Evolutionary conservation across 129 eudicot genomes (phyloP), one percentile per base, ranked within the genome.

Genomic region (Dittrichia graveolens): DNA sequence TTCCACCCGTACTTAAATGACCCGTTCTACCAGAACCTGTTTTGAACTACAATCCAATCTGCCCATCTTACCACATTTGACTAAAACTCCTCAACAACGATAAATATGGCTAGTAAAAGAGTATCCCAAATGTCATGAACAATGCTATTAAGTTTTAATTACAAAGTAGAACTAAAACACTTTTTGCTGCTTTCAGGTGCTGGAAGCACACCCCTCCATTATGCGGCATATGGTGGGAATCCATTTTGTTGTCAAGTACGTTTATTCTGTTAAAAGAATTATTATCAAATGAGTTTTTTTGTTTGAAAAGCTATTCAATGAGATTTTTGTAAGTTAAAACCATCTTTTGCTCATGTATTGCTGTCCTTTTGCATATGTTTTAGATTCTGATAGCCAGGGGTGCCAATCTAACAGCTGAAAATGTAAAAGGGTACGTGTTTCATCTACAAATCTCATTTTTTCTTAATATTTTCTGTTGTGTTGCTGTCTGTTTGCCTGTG

Each of bases 201-300:
- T 13, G 95, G 98, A 82, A 93, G 98, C 85, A 93, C 98, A 11
- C 87, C 98, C 31, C 95, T 93, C 73, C 98, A 93, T 65, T 93
- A 90, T 75, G 98, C 98, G 65, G 96, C 98, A 5, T 90, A 92
- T 77, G 98, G 98, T 68, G 98, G 98, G 58, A 93, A 82, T 80
- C 87, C 85, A 42, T 95, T 90, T 57, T 89, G 96, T 83, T 93
- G 98, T 76, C 96, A 85, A 76, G 98, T 93, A 72, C 3, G 81
- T 74, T 75, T 35, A 34, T 68, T 62, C 69, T 52, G 34, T 64
- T 4, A 34, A 53, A 35, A 49, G 62, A 18, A 4, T 59, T 65
- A 11, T n/a, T 37, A 44, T 14, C 10, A 43, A 42, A 41, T 19
- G 14, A 10, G 8, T 34, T 34, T 59, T 19, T 34, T 19, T n/a